These are phyloP conservation scores for Microbotryum lychnidis-dioicae DNA, from an alignment of 1,284 basidiomycete genomes.

Conservation along the genomic window DNA sequence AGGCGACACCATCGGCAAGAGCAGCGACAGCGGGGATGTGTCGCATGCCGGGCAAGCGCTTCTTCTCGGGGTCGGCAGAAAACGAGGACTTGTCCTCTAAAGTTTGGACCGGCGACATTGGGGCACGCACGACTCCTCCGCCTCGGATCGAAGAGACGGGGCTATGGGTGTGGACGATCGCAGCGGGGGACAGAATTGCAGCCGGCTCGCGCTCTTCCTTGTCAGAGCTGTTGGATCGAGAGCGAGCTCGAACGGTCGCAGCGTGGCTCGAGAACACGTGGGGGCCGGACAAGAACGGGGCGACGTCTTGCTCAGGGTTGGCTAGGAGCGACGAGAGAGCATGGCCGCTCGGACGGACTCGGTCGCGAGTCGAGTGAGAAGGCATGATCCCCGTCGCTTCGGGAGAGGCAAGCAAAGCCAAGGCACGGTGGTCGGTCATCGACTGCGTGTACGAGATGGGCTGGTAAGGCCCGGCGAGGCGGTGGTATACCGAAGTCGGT, in stretches of 20 bases:
- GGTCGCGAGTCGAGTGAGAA: constrained; percentile 11
- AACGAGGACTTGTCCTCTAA: constrained; percentile 6
- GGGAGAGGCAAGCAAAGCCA: constrained; percentile 33
- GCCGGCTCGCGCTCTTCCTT: constrained; percentile 8
- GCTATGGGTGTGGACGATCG: constrained; percentile 27
- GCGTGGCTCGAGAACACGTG: constrained; percentile 22
- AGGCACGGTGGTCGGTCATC: constrained; percentile 20
- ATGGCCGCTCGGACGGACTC: not conserved
- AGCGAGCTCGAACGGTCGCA: not conserved
- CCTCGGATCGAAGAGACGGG: constrained; percentile 29
- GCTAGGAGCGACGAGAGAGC: not conserved
- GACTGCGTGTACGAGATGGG: constrained; percentile 27
- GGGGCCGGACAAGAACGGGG: constrained; percentile 25
- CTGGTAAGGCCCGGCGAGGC: constrained; percentile 34
- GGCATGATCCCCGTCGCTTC: constrained; percentile 32
- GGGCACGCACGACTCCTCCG: constrained; percentile 12
- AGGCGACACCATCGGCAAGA: constrained; percentile 17
- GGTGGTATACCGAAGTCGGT: constrained; percentile 33
- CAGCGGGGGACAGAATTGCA: constrained; percentile 18
- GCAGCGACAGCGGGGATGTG: constrained; percentile 28
- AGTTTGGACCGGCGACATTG: constrained; percentile 22
- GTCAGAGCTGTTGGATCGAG: constrained; percentile 22
- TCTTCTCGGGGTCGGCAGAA: constrained; percentile 26
- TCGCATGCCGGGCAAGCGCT: constrained; percentile 15
- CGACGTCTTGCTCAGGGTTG: constrained; percentile 1